Base-by-base conservation (phyloP, 192 early-diverging fungal genomes). In the Coemansia sp. region DNA sequence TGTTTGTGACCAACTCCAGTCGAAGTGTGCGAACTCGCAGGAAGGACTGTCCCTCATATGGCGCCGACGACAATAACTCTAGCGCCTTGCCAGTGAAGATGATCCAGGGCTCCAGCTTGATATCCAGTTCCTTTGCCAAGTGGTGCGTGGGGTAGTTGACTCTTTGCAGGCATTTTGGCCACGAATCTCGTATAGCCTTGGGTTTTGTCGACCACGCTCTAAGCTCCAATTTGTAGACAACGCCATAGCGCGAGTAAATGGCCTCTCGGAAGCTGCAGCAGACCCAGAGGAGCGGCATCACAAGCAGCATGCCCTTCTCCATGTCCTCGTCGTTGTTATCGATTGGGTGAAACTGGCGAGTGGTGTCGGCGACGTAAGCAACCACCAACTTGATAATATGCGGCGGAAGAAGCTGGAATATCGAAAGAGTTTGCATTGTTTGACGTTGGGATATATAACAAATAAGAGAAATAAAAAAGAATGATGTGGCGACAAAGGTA, bases 141-240 rank as follows among this genome's bases (percentile, higher is more conserved):
- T 47, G 46, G 46, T 47, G 46, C 46, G 46, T 47, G 46, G 46
- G 46, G 16, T 47, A 47, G 46, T 47, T n/a, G 46, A 47, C 18
- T 15, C 16, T 47, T n/a, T n/a, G 46, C 46, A 47, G 46, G 16
- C 46, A 47, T 13, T 47, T 13, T 47, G 46, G 46, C 46, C 46
- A 47, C 12, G 46, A 47, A 41, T 41, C 46, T 15, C 46, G 46
- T 47, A n/a, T 47, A 47, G 46, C 46, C 40, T 11, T 41, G 40
- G 40, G 40, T 41, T 41, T 41, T 11, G 40, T 41, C 40, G 40
- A 41, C 12, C 40, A 11, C 3, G 40, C 40, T 41, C 40, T 11
- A 41, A 41, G 40, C 40, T 41, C 40, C 40, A 41, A 41, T 41
- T 1, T 41, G 40, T 41, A 47, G 12, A n/a, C 46, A 5, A n/a